Evolutionary conservation across 169 alveolate genomes (phyloP), one percentile per base, ranked within the genome.

Genomic region (Plasmodium yoelii): DNA sequence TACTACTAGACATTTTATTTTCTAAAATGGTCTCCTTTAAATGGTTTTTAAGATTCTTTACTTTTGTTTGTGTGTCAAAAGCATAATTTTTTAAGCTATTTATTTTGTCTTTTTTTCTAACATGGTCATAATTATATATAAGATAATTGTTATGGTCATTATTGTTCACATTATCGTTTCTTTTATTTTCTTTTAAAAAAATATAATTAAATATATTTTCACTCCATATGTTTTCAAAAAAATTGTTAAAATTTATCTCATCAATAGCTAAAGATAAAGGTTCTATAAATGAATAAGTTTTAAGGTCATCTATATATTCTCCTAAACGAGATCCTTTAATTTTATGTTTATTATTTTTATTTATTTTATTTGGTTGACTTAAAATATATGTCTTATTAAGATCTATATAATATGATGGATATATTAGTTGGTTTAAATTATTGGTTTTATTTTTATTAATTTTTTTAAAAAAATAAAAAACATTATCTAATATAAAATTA

Each of bases 231-330:
- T 86, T 47, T 34, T 69, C 10, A 24, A 86, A 70, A 13, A 70
- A 69, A 1, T 46, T 28, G 10, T 57, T 86, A 46, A 86, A 86
- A 46, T 86, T 39, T 8, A 86, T 59, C 59, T 69, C 91, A 8
- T 86, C 72, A 19, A 86, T 70, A 1, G 91, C 91, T 42, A 86
- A 60, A 5, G 91, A 86, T 5, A 86, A 44, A 7, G 91, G 91
- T n/a, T 64, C 56, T 8, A 86, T 24, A n/a, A 86, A 69, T 6
- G 61, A 39, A 1, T 42, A 44, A 5, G 19, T 61, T 19, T 70
- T 69, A 0, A 64, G 12, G 24, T 86, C 74, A 59, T 60, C 86
- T 24, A 86, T 8, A 26, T 86, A 64, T n/a, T 86, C 87, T 0
- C 75, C 74, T 56, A 86, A 44, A 46, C 26, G 24, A n/a, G 71